These are phyloP conservation scores for Albatrellus sp. DNA, from an alignment of 1,284 basidiomycete species.

Conservation along the genomic window DNA sequence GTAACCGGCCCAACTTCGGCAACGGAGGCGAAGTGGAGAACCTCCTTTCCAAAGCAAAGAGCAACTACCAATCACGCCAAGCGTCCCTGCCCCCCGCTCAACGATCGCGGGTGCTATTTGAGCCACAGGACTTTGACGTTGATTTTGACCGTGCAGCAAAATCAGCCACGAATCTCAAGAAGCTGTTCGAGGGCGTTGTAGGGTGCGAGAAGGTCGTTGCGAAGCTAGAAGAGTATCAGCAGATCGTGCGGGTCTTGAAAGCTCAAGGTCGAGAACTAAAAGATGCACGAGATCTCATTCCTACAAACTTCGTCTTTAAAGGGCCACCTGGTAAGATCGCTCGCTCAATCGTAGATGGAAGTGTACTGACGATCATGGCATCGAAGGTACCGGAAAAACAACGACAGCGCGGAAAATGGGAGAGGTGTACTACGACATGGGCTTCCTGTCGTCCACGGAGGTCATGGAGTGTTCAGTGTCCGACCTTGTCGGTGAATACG, in stretches of 20 bases:
- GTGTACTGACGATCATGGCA: neutral
- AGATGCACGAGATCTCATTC: constrained; percentile 31
- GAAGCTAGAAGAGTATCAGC: constrained; percentile 38
- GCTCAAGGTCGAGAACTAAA: constrained; percentile 15
- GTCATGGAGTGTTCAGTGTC: constrained; percentile 54
- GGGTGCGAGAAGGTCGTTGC: constrained; percentile 41
- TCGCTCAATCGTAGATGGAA: neutral
- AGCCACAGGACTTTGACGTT: constrained; percentile 51
- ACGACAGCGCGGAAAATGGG: constrained; percentile 31
- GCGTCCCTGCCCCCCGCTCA: constrained; percentile 19
- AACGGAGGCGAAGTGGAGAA: constrained; percentile 62
- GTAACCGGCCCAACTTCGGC: constrained; percentile 52
- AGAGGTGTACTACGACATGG: constrained; percentile 56
- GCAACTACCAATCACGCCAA: constrained; percentile 32
- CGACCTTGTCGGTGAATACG: constrained; percentile 53
- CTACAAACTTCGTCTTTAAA: constrained; percentile 60
- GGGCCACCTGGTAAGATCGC: constrained; percentile 44
- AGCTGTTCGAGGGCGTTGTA: constrained; percentile 49
- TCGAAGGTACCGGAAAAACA: constrained; percentile 27
- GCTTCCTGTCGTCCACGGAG: constrained; percentile 37
- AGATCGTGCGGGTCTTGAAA: constrained; percentile 32
- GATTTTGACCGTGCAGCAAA: constrained; percentile 35
- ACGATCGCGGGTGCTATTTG: constrained; percentile 32
- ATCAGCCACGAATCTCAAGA: constrained; percentile 36
- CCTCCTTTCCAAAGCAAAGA: constrained; percentile 40